Base-by-base conservation (phyloP, 805 yeast species). In the Wickerhamiella azymoides region DNA sequence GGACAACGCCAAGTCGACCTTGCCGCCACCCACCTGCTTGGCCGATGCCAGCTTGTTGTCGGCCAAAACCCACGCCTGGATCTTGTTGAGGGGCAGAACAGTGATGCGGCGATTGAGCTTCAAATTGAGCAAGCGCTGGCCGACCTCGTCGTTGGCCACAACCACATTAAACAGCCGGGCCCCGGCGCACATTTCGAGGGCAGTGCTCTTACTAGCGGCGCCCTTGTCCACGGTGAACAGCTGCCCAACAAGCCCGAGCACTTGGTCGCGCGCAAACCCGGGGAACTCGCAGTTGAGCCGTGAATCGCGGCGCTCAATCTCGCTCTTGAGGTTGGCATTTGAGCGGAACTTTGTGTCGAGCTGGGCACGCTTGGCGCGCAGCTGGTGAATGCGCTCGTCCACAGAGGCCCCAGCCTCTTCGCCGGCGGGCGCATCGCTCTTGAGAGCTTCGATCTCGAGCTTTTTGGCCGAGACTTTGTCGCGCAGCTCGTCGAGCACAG, bases 171-270 rank as follows among this genome's bases (percentile, higher is more conserved):
- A 93, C 26, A 93, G 63, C 54, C 88, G 70, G 5, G 89, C 93
- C 40, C 98, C 99, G 2, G 96, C 98, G 59, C 94, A 80, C 2
- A 84, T 80, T 62, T 92, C 96, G 30, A 92, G 66, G 1, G 99
- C 98, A 21, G 79, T 69, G 0, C 94, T 80, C 45, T 79, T 76
- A 21, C 74, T 72, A 46, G 64, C 59, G 41, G 80, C 74, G 0
- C 68, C 59, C 38, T 78, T 76, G 14, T 72, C 72, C 17, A 92
- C 59, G 1, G 70, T 62, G 58, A 93, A 85, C 42, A 92, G 65
- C 57, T 83, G 92, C 2, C 94, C 95, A 11, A 89, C 94, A 14
- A 86, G 74, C 39, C 99, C 99, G 57, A 78, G 80, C 3, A 92
- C 93, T 0, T 80, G 69, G 1, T 60, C 52, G 2, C 74, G 62